A percentile compares a stretch with the other conserved stretches of the same genome.
Conservation (phyloP, 192 early-diverging fungal species). For the Coemansia sp. region DNA sequence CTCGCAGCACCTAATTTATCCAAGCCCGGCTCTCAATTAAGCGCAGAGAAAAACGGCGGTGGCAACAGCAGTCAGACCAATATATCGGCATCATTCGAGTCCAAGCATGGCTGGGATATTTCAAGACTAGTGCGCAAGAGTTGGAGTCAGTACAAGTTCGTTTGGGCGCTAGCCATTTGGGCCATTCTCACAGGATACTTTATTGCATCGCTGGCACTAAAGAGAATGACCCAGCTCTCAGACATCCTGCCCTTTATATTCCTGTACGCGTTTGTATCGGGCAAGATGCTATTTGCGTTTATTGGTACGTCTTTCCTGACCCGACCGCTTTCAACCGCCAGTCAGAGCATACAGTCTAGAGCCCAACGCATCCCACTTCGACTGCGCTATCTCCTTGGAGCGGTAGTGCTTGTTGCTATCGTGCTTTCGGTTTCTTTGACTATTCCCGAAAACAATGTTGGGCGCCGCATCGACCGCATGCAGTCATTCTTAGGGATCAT, state of each 20-base stretch:
- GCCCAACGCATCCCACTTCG: slow-evolving; percentile 5
- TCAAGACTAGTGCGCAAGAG: not conserved
- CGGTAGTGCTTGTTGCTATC: slow-evolving; percentile 58
- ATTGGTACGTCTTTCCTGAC: slow-evolving; percentile 35
- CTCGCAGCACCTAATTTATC: not conserved
- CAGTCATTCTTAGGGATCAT: slow-evolving; percentile 74
- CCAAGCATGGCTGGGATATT: not conserved
- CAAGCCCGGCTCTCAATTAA: not conserved
- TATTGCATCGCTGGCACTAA: slow-evolving; percentile 59
- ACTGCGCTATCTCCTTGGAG: slow-evolving; percentile 54
- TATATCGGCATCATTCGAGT: not conserved
- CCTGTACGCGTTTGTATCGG: slow-evolving; percentile 55
- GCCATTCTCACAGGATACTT: slow-evolving; percentile 60
- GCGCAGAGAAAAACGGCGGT: not conserved
- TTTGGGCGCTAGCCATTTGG: slow-evolving; percentile 55
- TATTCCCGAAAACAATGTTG: slow-evolving; percentile 29
- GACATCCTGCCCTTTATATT: slow-evolving; percentile 53
- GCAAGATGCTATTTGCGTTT: slow-evolving; percentile 54
- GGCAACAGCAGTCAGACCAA: not conserved
- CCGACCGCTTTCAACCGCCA: not conserved
- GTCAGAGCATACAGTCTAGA: not conserved
- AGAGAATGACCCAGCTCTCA: slow-evolving; percentile 53
- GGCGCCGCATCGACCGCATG: slow-evolving; percentile 67
- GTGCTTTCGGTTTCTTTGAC: slow-evolving; percentile 52
- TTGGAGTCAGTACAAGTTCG: slow-evolving; percentile 20